Percentiles rank a stretch among this genome's conserved stretches.
Conservation (phyloP, 1,284 basidiomycete genomes). For the Hymenochaete sp. region DNA sequence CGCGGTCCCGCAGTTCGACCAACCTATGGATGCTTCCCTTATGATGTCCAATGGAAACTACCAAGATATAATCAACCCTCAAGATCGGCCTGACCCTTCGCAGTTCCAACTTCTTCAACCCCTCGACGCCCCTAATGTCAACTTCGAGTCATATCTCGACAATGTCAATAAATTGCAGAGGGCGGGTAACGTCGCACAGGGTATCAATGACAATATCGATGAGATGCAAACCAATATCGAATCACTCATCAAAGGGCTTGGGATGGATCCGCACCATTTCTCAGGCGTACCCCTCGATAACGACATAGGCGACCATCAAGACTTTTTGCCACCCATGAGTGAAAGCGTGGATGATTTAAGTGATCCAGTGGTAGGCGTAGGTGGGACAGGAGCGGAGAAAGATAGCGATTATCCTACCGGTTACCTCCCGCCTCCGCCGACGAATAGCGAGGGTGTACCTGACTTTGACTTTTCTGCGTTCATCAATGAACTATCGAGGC, state of each 20-base stretch:
- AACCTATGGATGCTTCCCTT: slow-evolving; percentile 1
- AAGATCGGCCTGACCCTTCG: slow-evolving; percentile 13
- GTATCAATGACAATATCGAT: slow-evolving; percentile 67
- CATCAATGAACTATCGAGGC: slow-evolving; percentile 30
- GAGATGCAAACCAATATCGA: slow-evolving; percentile 66
- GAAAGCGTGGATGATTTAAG: too few relatives aligned
- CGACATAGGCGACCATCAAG: too few relatives aligned
- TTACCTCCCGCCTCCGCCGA: too few relatives aligned
- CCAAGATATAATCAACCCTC: too few relatives aligned
- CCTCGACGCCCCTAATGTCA: slow-evolving; percentile 19
- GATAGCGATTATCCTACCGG: too few relatives aligned
- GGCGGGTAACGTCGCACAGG: slow-evolving; percentile 52
- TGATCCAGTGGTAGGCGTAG: too few relatives aligned
- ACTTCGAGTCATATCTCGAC: slow-evolving; percentile 34
- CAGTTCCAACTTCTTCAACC: slow-evolving; percentile 14
- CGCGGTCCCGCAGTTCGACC: slow-evolving; percentile 7
- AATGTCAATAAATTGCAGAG: slow-evolving; percentile 36
- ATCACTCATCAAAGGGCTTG: slow-evolving; percentile 62
- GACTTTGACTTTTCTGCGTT: slow-evolving; percentile 46
- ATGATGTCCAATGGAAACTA: too few relatives aligned
- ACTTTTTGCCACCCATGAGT: too few relatives aligned
- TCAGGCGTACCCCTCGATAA: slow-evolving; percentile 18
- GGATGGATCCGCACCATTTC: slow-evolving; percentile 45
- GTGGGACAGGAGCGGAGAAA: too few relatives aligned
- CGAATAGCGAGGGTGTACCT: too few relatives aligned